Evolutionary conservation across 108 stramenopile species (phyloP).

Genomic region (Ochromonas danica): DNA sequence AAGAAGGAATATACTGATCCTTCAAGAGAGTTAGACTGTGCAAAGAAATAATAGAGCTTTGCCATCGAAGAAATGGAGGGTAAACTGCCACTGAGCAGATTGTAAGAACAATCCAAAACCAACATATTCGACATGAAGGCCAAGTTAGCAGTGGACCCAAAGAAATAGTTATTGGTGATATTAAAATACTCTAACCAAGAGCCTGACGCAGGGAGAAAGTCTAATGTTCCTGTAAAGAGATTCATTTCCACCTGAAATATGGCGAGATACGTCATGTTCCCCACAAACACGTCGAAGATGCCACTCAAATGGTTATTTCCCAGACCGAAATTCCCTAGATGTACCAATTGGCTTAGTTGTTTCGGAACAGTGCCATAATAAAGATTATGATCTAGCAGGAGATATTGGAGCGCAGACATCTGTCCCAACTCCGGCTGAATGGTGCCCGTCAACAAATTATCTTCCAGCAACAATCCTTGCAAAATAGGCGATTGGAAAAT

Average conservation of each 20-base stretch:
- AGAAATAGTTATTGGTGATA: neutral
- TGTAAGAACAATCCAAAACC: neutral
- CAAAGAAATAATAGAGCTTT: too few relatives aligned
- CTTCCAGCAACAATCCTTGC: too few relatives aligned
- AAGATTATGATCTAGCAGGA: neutral
- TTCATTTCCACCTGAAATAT: too few relatives aligned
- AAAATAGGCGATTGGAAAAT: neutral
- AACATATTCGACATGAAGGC: too few relatives aligned
- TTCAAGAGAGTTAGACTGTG: too few relatives aligned
- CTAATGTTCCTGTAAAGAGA: too few relatives aligned
- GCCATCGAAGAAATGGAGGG: neutral
- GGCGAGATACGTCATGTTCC: too few relatives aligned
- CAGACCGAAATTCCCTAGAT: too few relatives aligned
- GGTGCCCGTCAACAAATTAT: neutral
- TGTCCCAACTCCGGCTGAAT: neutral
- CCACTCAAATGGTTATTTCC: neutral
- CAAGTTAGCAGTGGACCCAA: neutral
- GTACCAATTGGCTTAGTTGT: too few relatives aligned
- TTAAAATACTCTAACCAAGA: neutral
- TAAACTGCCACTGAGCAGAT: neutral
- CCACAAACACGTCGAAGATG: too few relatives aligned
- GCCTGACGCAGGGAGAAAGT: neutral
- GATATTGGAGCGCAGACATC: neutral
- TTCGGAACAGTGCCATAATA: neutral
- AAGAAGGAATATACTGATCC: too few relatives aligned